Evolutionary conservation across 192 early-diverging fungal species (phyloP).

Genomic region (Coemansia sp.): DNA sequence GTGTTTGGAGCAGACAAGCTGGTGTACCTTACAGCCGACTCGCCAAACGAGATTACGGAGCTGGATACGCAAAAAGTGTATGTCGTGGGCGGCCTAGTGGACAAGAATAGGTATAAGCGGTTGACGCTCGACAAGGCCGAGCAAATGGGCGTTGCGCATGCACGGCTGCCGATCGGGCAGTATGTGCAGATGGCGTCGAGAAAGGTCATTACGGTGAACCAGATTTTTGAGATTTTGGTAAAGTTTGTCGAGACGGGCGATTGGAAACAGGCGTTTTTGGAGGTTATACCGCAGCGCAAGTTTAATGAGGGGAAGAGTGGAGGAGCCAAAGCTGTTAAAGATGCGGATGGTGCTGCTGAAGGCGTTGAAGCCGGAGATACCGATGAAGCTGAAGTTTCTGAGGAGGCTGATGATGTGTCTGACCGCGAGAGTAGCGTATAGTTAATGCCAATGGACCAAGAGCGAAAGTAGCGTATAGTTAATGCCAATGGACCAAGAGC

Average conservation of each 20-base stretch:
- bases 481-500: no score
- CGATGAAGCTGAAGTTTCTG: no score
- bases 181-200: conserved; percentile 78
- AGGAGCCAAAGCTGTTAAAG: no score
- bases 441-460: no score
- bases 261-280: conserved; percentile 85
- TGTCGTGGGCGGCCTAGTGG: conserved; percentile 93
- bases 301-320: conserved; percentile 46
- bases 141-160: conserved; percentile 69
- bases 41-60: conserved; percentile 63
- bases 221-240: conserved; percentile 90
- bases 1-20: conserved; percentile 60
- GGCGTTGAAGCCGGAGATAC: no score
- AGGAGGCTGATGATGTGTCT: no score
- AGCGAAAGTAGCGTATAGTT: no score
- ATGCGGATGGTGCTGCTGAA: no score
- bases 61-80: conserved; percentile 80
- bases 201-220: conserved; percentile 91
- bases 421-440: no score
- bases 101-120: conserved; percentile 83
- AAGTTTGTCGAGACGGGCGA: conserved; percentile 71
- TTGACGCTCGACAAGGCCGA: conserved; percentile 81
- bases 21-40: conserved; percentile 91
- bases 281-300: conserved; percentile 92
- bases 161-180: conserved; percentile 81